Evolutionary conservation across 148 eudicot species (phyloP), one percentile per base, ranked within the genome.

Genomic region (Rhododendron ovatum): DNA sequence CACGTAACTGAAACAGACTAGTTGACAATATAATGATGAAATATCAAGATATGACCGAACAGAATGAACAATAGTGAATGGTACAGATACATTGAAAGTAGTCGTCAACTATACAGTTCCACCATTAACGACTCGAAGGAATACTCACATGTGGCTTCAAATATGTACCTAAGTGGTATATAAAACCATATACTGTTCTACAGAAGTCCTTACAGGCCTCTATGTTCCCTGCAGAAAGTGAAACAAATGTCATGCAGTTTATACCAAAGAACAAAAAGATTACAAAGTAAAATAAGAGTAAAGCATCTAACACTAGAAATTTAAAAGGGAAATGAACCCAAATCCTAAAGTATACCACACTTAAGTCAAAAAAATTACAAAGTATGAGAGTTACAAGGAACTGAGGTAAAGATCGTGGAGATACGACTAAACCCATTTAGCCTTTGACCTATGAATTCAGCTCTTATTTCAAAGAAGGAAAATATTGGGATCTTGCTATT

Each of bases 141-240:
- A 77, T 75, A 92, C 99, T 96, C 87, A 96, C 99, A 85, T 96
- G 91, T 86, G 99, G 99, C 93, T 96, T 96, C 93, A 94, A 84
- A 88, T 92, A 95, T 85, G 98, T 95, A 75, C 98, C 96, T 85
- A 95, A 87, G 53, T 89, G 77, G 91, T 96, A 96, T 43, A 95
- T 91, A 87, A 91, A 94, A 80, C 91, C 91, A 89, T 95, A 96
- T 35, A 92, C 28, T 18, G 88, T 90, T 89, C 93, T 81, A 88
- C 91, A 93, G 86, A 96, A 93, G 30, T 95, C 93, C 89, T 95
- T 96, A 81, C 91, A 87, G 26, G 88, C 95, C 82, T 95, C 95
- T 61, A 93, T 39, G 22, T 92, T 93, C 57, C 99, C 99, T 96
- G 98, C 91, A 91, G 37, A 74, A 48, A 83, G 67, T 63, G 86